Evolutionary conservation across 352 stramenopile genomes (phyloP), one percentile per base, ranked within the genome.

Genomic region (Thraustochytrium sp.): DNA sequence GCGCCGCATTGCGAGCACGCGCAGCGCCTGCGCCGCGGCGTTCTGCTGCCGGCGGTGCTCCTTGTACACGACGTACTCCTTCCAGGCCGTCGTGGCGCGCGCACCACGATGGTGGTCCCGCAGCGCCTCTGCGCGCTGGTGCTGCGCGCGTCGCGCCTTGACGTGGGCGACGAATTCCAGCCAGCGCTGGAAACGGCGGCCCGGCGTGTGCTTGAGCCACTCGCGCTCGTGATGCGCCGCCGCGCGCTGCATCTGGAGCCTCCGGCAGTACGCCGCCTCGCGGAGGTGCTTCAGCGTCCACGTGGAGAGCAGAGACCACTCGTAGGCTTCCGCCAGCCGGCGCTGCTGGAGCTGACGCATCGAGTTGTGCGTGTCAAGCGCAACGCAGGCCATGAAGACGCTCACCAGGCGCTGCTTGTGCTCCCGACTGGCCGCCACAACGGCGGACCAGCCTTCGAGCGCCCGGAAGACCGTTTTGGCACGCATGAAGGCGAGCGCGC

Each of bases 311-410:
- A 46, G 42, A 31, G 42, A 11, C 36, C 9, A 75, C 23, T 16
- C 62, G 11, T 46, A 80, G 21, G 48, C 68, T 21, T 65, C 48
- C 4, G 68, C 48, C 16, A 80, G 46, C 5, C 21, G n/a, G 8
- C 42, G 68, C 46, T 34, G 46, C 18, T 42, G 13, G 26, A 9
- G 26, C 26, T 80, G 68, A 16, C 51, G 42, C 13, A 42, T 11
- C 31, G 68, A 80, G 68, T 80, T 80, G 2, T 48, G 42, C 21
- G 68, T 26, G 48, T 68, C 38, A 2, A 72, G 3, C 13, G 63
- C 31, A 18, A 80, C 68, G 34, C 68, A 63, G 37, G n/a, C 3
- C 34, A 77, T 23, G 31, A 80, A 80, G 23, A 80, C 53, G 8
- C 11, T 44, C 9, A 72, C 68, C 9, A 80, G 68, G 9, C 21